Percentiles rank a stretch among this genome's conserved stretches.
phyloP scores from a whole-genome alignment of 768 basidiomycete species.

The Multifurca ochricompacta region DNA sequence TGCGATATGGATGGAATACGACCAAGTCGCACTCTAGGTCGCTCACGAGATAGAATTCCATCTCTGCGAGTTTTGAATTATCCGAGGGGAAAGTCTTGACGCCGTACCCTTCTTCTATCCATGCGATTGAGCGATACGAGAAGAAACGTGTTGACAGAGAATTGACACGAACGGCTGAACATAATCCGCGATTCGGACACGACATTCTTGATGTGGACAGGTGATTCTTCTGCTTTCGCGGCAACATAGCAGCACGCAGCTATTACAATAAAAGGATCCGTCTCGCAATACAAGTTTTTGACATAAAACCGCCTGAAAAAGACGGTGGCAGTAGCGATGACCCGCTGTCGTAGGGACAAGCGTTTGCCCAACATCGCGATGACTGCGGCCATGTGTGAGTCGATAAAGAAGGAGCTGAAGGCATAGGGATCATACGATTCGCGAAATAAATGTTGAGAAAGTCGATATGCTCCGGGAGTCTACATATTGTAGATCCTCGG shows the following conservation, averaged over 20 bases:
- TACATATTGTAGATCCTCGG: slow-evolving; percentile 71
- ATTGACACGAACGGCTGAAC: slow-evolving; percentile 53
- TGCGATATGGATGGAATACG: slow-evolving; percentile 93
- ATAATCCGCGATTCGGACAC: slow-evolving; percentile 73
- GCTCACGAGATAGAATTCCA: slow-evolving; percentile 98
- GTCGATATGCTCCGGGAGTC: slow-evolving; percentile 70
- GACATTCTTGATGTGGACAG: slow-evolving; percentile 89
- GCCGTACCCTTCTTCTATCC: slow-evolving; percentile 54
- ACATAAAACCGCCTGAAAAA: slow-evolving; percentile 97
- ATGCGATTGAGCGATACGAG: background rate
- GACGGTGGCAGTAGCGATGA: slow-evolving; percentile 88
- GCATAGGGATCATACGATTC: slow-evolving; percentile 43
- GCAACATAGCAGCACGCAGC: slow-evolving; percentile 94
- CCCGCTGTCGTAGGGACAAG: slow-evolving; percentile 76
- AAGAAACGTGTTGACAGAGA: background rate
- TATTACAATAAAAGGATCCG: slow-evolving; percentile 89
- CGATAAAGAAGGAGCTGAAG: background rate
- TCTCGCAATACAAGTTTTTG: slow-evolving; percentile 93
- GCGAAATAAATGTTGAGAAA: slow-evolving; percentile 86
- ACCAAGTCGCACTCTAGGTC: slow-evolving; percentile 92
- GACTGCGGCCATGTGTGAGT: slow-evolving; percentile 37
- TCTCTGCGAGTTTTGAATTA: slow-evolving; percentile 89
- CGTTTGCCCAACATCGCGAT: slow-evolving; percentile 85
- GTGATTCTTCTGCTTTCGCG: slow-evolving; percentile 94
- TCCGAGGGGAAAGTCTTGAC: slow-evolving; percentile 80